A percentile compares a stretch with the other conserved stretches of the same genome.
phyloP scores from a whole-genome alignment of 1,139 yeast genomes.

The Pichiaceae sp. region DNA sequence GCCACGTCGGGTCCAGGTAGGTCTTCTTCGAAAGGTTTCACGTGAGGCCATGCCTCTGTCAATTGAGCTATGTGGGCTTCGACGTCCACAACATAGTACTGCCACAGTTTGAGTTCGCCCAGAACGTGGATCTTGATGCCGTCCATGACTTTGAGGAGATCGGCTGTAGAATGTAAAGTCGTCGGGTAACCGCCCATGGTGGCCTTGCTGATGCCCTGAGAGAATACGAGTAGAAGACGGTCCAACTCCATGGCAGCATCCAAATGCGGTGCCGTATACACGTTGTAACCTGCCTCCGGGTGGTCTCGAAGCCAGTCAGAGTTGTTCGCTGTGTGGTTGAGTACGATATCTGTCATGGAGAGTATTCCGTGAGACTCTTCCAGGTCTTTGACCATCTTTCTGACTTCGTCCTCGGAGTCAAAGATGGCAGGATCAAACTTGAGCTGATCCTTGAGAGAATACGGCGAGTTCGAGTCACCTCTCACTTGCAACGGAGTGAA shows the following conservation, averaged over 20 bases:
- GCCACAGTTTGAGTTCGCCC: constrained; percentile 70
- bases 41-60: constrained; percentile 21
- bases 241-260: constrained; percentile 81
- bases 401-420: constrained; percentile 37
- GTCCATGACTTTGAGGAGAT: constrained; percentile 50
- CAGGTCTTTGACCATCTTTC: constrained; percentile 36
- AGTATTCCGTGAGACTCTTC: constrained; percentile 54
- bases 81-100: constrained; percentile 69
- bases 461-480: constrained; percentile 88
- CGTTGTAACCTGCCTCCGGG: constrained; percentile 87
- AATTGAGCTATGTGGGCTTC: constrained; percentile 27
- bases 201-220: constrained; percentile 37
- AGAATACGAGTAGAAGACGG: constrained; percentile 53
- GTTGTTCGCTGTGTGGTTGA: constrained; percentile 91
- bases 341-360: constrained; percentile 83
- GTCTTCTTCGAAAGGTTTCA: constrained; percentile 1
- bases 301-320: constrained; percentile 77
- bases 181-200: constrained; percentile 52
- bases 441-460: constrained; percentile 82
- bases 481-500: constrained; percentile 89
- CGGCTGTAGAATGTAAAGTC: constrained; percentile 37
- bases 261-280: constrained; percentile 83
- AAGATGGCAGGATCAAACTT: constrained; percentile 64
- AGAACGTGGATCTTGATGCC: constrained; percentile 65
- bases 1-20: constrained; percentile 4